Base-by-base conservation (phyloP, 768 basidiomycete species). In the Phaeotremella skinneri region DNA sequence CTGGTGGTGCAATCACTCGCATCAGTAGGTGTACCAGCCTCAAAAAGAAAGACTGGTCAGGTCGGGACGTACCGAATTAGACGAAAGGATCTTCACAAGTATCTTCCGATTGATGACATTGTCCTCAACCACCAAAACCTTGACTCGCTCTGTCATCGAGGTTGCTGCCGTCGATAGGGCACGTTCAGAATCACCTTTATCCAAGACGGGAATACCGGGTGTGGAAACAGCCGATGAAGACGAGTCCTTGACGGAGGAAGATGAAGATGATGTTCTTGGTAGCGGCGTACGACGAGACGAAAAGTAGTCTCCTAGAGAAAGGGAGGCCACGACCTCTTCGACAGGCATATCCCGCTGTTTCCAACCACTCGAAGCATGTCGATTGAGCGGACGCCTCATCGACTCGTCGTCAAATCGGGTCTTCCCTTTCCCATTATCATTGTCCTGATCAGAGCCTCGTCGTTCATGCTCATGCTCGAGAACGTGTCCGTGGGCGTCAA, bases 91-190 rank as follows among this genome's bases (percentile, higher is more conserved):
- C 52, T 66, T 63, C 25, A 68, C 64, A 30, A 70, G 27, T 29
- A 70, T 62, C 29, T 57, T 63, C 30, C 74, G 20, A 48, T 71
- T 71, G 45, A 73, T 68, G 49, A 55, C 49, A 39, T 73, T 75
- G 39, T 75, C 73, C 51, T 75, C 73, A 3, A 75, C 73, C 4
- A 75, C 71, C 42, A 75, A 32, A 4, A 75, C 67, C 34, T 67
- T 72, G 52, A 67, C 32, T 11, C 26, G 26, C 50, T 54, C 56
- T 5, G 30, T 30, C 17, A 60, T 63, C 0, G 30, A 32, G 6
- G 43, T 5, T n/a, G 31, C 49, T 25, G 37, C 49, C 6, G 13
- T 7, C 7, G 11, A 13, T 45, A n/a, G n/a, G n/a, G 7, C 43
- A 13, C 6, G 7, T 11, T 50, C 49, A 2, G 48, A 27, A 17